Conservation (phyloP, 2,329 filamentous ascomycete genomes). For the Cladophialophora psammophila region DNA sequence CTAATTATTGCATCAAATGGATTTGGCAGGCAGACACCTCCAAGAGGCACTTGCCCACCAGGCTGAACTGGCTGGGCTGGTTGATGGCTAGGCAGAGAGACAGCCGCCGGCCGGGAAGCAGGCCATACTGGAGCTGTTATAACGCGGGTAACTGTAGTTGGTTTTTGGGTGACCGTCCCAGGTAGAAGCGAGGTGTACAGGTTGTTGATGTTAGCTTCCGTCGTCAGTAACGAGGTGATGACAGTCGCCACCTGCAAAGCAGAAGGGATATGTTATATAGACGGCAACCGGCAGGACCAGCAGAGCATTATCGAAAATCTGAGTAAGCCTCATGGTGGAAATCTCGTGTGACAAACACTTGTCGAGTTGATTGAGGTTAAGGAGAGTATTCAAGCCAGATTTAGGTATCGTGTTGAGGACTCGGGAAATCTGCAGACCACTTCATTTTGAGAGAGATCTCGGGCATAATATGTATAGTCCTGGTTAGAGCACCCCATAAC, state of each 20-base stretch:
- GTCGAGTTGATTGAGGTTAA: background rate
- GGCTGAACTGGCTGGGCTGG: background rate
- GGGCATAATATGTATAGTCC: too few relatives aligned
- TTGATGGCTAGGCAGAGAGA: background rate
- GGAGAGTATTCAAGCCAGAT: background rate
- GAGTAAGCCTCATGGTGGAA: background rate
- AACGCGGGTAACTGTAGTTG: background rate
- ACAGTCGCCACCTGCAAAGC: background rate
- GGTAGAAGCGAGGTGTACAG: background rate
- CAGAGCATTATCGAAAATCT: background rate
- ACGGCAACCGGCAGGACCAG: background rate
- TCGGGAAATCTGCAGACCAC: background rate
- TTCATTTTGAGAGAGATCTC: too few relatives aligned
- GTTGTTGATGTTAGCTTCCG: background rate
- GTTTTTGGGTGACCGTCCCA: background rate
- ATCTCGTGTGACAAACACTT: background rate
- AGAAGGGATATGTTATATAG: background rate
- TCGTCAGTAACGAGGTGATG: conserved; percentile 3
- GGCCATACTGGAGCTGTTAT: background rate
- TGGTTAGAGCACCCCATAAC: too few relatives aligned
- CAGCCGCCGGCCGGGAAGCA: background rate
- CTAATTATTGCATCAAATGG: background rate
- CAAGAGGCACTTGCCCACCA: background rate
- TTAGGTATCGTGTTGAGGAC: background rate
- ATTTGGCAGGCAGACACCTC: background rate